Conservation (phyloP, 2,329 filamentous ascomycete genomes). For the Lasiodiplodia sp. region DNA sequence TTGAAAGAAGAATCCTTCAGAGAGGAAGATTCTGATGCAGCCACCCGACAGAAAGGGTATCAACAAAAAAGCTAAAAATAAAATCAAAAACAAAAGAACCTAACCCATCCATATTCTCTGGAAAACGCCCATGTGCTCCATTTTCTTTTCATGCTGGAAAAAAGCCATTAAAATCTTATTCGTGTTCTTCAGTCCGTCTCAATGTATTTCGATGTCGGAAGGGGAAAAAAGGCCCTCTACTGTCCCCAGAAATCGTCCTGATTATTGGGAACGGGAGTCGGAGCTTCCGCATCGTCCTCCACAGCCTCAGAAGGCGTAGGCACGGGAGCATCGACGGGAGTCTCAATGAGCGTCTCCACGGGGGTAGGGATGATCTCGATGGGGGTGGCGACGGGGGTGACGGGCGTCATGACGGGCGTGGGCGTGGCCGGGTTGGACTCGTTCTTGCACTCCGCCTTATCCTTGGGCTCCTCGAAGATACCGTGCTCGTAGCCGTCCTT, state of each 20-base stretch:
- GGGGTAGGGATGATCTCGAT: not conserved
- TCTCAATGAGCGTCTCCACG: not conserved
- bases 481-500: conserved; percentile 23
- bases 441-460: conserved; percentile 24
- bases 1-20: not conserved
- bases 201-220: not conserved
- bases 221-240: not conserved
- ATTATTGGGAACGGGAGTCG: not conserved
- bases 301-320: not conserved
- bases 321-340: not conserved
- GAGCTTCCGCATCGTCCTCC: not conserved
- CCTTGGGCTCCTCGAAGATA: conserved; percentile 8
- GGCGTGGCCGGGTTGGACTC: not conserved
- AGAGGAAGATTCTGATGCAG: not conserved
- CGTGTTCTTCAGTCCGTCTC: not conserved
- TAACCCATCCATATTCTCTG: not conserved
- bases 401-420: not conserved
- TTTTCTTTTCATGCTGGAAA: not conserved
- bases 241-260: conserved; percentile 10
- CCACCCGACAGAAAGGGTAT: not conserved
- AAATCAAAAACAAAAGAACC: not conserved
- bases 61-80: not conserved
- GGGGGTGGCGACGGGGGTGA: not conserved
- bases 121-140: not conserved
- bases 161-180: not conserved